A percentile compares a stretch with the other conserved stretches of the same genome.
These are phyloP conservation scores for Backusella tarrabulga DNA, from an alignment of 192 early-diverging fungal species.

Conservation along the genomic window DNA sequence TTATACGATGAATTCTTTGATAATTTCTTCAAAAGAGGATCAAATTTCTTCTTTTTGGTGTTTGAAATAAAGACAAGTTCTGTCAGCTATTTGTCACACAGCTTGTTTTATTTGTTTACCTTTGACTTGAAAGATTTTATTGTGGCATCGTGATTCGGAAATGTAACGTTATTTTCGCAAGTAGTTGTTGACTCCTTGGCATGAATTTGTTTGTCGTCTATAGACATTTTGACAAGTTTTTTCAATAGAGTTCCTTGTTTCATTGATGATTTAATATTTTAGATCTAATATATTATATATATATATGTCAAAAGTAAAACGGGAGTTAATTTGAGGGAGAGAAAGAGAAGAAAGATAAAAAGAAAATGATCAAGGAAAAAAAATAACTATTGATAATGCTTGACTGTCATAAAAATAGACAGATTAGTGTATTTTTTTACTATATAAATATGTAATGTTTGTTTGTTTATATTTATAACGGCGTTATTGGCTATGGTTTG, in stretches of 20 bases:
- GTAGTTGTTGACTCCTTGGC: neutral
- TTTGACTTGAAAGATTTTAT: neutral
- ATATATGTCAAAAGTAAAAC: slow-evolving; percentile 2
- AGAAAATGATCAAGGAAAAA: neutral
- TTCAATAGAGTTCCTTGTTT: neutral
- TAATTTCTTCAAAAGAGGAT: neutral
- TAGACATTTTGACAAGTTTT: neutral
- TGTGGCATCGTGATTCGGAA: neutral
- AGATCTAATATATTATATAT: neutral
- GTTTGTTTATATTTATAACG: neutral
- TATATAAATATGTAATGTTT: slow-evolving; percentile 3
- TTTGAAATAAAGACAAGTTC: neutral
- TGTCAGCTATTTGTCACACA: neutral
- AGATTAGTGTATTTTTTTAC: neutral
- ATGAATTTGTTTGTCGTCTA: slow-evolving; percentile 3
- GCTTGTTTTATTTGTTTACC: neutral
- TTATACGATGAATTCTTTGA: neutral
- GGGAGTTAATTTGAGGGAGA: slow-evolving; percentile 9
- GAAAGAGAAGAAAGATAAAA: slow-evolving; percentile 1
- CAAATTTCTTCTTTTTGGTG: neutral
- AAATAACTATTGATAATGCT: neutral
- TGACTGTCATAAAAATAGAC: slow-evolving; percentile 4
- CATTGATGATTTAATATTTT: neutral
- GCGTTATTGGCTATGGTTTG: neutral
- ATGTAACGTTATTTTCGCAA: neutral